Percentiles rank a stretch among this genome's conserved stretches.
Conservation (phyloP, 192 early-diverging fungal species). For the Allomyces macrogynus region DNA sequence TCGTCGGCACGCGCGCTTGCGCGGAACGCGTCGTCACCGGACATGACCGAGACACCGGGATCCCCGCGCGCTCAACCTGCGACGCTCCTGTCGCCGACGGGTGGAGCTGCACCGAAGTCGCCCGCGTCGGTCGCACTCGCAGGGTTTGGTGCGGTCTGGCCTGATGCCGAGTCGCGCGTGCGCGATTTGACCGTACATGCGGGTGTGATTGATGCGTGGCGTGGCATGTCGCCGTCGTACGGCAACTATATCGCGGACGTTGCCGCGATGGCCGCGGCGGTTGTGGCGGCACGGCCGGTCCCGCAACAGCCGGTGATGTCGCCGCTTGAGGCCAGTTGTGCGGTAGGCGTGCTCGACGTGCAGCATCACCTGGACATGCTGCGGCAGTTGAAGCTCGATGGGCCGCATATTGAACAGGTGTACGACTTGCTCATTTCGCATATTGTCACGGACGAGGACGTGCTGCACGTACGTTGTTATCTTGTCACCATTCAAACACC, state of each 20-base stretch:
- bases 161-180: conserved; percentile 36
- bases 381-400: conserved; percentile 21
- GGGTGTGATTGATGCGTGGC: conserved; percentile 73
- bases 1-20: no score
- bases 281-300: not conserved
- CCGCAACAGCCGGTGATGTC: conserved; percentile 27
- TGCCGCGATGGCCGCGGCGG: not conserved
- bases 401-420: conserved; percentile 41
- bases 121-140: conserved; percentile 10
- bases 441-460: conserved; percentile 49
- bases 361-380: conserved; percentile 43
- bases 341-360: conserved; percentile 47
- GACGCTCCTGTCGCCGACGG: no score
- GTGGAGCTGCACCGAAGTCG: no score
- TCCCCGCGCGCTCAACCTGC: no score
- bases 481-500: not conserved
- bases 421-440: conserved; percentile 45
- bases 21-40: no score
- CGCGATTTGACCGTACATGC: conserved; percentile 53
- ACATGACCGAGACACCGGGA: no score
- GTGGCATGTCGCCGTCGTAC: conserved; percentile 51
- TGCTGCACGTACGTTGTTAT: conserved; percentile 39
- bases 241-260: not conserved
- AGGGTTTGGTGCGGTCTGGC: conserved; percentile 50
- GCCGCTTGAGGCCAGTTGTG: conserved; percentile 25